Base-by-base conservation (phyloP, 2,329 filamentous ascomycete species). In the Clathrospora elynae region DNA sequence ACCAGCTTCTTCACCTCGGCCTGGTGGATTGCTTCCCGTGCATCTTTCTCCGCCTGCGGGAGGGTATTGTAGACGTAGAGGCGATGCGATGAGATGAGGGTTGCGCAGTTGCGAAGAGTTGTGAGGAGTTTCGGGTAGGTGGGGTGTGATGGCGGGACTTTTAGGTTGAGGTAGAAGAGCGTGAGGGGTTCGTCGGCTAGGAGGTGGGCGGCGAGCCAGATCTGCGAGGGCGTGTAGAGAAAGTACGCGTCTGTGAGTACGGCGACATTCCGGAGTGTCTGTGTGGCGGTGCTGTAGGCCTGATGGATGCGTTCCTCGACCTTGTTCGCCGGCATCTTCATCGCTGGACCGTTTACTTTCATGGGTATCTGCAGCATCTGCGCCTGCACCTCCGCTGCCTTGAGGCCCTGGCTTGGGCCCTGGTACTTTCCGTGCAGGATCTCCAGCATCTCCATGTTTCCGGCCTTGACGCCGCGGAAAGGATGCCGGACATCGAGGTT, bases 221-320 rank as follows among this genome's bases (percentile, higher is more conserved):
- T 95, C 69, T 99, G 93, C 16, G 88, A 87, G 0, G 93, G 93
- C 0, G 92, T 92, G 73, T 88, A 97, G 70, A 96, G 86, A 72
- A 97, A 96, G 73, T 97, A 97, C n/a, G 83, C 90, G 61, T 99
- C 93, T 17, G 92, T 96, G 49, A 96, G 79, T 35, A 95, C 75
- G 0, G 90, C 88, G 43, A 88, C 87, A 40, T 84, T 86, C 26
- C 75, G 73, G 16, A 73, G 57, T 3, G 61, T 64, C 10, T 64
- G 45, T 28, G 87, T 81, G 0, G 91, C 87, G 37, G 79, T 80
- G n/a, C 77, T 76, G 64, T 95, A 90, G 0, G 89, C 89, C 8
- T 77, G 76, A 18, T 74, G 73, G 35, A 84, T 75, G 13, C 82
- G 75, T 42, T 76, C 64, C 14, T 66, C 55, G 6, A 74, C 50